Evolutionary conservation across 2,329 filamentous ascomycete species (phyloP), one percentile per base, ranked within the genome.

Genomic region (Coccinonectria pachysandricola): DNA sequence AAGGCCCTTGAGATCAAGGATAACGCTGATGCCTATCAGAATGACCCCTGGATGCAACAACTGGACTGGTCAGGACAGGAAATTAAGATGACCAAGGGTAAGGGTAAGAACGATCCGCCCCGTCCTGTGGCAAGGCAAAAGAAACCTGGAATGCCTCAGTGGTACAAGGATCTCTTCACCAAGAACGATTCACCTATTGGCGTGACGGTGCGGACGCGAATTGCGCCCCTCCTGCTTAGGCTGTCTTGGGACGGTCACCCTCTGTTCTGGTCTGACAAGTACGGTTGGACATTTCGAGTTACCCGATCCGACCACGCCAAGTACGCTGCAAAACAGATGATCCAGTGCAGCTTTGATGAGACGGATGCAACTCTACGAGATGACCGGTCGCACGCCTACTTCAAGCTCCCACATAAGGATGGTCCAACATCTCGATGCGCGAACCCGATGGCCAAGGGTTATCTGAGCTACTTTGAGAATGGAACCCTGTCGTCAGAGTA

Each of bases 21-120:
- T 2, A 60, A 85, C 23, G 57, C 74, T 0, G 68, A 78, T 13
- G 64, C 76, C 23, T 94, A 84, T 60, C 60, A 64, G 29, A 78
- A 70, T 20, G 88, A 98, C 46, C 84, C 87, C 5, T 98, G 92
- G 92, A 56, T 98, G 46, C 71, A 69, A 37, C 91, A 98, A 60
- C 69, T 98, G 27, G 87, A 98, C 60, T 98, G 91, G 91, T 82
- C 83, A 1, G 85, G 84, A 4, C 87, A 96, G 54, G 84, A 93
- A 52, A 68, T 94, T 35, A 87, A 74, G 49, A 91, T 88, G 81
- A 77, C 75, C 12, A 96, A 95, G 51, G 81, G 79, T 4, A 95
- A 91, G 60, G 87, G 81, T 56, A 95, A 94, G 53, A 65, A 61
- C 7, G 84, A 92, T 30, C 76, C 79, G 8, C 79, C 81, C 2